A percentile compares a stretch with the other conserved stretches of the same genome.
Conservation (phyloP, 345 rosid genomes). For the Jatropha curcas region DNA sequence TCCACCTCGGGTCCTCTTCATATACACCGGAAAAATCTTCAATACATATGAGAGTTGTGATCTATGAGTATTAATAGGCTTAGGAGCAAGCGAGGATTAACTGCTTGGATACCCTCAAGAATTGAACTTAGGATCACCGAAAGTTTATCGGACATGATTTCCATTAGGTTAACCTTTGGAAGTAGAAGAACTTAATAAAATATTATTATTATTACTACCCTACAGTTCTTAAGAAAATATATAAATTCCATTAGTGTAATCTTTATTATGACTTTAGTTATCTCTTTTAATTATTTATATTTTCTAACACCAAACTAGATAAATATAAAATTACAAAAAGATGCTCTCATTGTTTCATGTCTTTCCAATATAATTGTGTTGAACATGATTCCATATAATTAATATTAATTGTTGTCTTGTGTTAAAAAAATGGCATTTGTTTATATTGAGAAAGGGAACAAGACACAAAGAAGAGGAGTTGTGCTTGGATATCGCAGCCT, state of each 20-base stretch:
- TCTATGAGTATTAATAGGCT: too few relatives aligned
- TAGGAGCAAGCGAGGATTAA: too few relatives aligned
- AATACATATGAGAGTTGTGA: too few relatives aligned
- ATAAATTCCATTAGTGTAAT: conserved; percentile 14
- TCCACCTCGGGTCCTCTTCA: too few relatives aligned
- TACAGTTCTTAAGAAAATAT: conserved; percentile 17
- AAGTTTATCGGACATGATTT: too few relatives aligned
- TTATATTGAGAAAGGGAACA: conserved; percentile 28
- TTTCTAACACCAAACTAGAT: neutral
- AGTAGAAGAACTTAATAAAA: conserved; percentile 24
- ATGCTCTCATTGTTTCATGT: conserved; percentile 6
- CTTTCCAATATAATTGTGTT: neutral
- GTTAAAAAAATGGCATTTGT: conserved; percentile 26
- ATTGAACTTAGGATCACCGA: too few relatives aligned
- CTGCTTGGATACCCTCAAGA: too few relatives aligned
- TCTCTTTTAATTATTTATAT: neutral
- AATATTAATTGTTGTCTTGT: neutral
- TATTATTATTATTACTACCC: conserved; percentile 1
- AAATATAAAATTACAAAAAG: conserved; percentile 11
- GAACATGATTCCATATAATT: conserved; percentile 11
- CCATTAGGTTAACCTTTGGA: neutral
- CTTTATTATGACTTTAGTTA: conserved; percentile 21
- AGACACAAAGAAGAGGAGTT: neutral
- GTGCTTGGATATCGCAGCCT: conserved; percentile 27
- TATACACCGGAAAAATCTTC: too few relatives aligned